Base-by-base conservation (phyloP, 345 rosid species). In the Rhizophora apiculata region DNA sequence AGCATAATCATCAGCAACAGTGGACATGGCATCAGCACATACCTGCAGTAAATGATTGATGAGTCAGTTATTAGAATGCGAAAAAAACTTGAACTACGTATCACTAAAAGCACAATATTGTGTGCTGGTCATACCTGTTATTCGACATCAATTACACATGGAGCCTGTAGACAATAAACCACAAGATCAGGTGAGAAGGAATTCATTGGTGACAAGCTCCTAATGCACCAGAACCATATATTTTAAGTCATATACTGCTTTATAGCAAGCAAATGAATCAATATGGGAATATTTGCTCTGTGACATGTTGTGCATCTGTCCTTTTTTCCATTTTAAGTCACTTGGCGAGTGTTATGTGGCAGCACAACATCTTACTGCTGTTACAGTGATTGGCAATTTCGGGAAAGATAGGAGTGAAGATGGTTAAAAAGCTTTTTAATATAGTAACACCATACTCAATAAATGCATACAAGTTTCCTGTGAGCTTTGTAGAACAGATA, bases 131-230 rank as follows among this genome's bases (percentile, higher is more conserved):
- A 67, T 53, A 92, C 99, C 93, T 92, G 96, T 54, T 85, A 79
- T 81, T 89, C 82, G 64, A 80, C 75, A 76, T 92, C 88, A 11
- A 2, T 39, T 39, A 39, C 48, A 39, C 49, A 72, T 67, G 99
- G 97, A 78, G 97, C 97, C 84, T 94, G 96, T 80, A 94, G 72
- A 82, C 73, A 87, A 76, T 87, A 91, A 75, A 89, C 87, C 72
- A 95, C 43, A 68, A 91, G 96, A 82, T 92, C 96, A 62, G 96
- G 87, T 66, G 96, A 86, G 86, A 94, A 94, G 69, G 99, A 94
- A 79, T 80, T 86, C 88, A 86, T 81, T 8, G 97, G 97, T 70
- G 97, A 91, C 65, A 94, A 79, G 31, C 96, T 91, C 85, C 97
- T 94, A 76, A 37, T 75, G 60, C 65, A 68, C 51, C 69, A 67